Base-by-base conservation (phyloP, 495 filamentous ascomycete species). In the Penicillium alfredii region DNA sequence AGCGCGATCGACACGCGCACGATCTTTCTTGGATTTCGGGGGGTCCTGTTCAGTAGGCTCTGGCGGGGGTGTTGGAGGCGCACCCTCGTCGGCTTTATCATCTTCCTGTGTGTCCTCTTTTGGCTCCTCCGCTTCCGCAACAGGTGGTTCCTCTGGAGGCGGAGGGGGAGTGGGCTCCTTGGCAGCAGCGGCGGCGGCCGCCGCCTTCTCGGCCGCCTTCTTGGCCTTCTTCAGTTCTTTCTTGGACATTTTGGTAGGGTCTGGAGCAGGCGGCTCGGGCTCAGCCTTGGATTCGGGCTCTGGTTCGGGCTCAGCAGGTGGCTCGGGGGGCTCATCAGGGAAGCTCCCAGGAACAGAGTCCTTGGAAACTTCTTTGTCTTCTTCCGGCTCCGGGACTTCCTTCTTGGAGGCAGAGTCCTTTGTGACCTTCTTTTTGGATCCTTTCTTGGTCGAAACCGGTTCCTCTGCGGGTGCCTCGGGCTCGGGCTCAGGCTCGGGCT, bases 131-230 rank as follows among this genome's bases (percentile, higher is more conserved):
- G 43, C 11, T 28, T 32, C 47, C 8, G 39, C 20, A 1, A 14
- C 48, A 12, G 45, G 40, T 4, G 44, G 33, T 34, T 63, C 56
- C 24, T 63, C 64, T 4, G 52, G 44, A 6, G 44, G 44, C 35
- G 80, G 68, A 1, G 77, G 66, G n/a, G 82, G 77, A 11, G 70
- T 60, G 19, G 88, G 85, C 9, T 66, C 68, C 59, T 94, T 86
- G 16, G 77, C 71, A 23, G 90, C 86, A 2, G 93, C 55, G 0
- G 42, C 56, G 10, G 58, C 52, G 3, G 49, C 49, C 4, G 42
- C 47, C 0, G 39, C 28, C 8, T 49, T 29, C 7, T 48, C 45
- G 30, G 46, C 27, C 3, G 53, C 44, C 34, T 65, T 67, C 27
- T 66, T 64, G 7, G 45, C 43, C 13, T 53, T 51, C 30, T 64